These are phyloP conservation scores for Hemisphaericaspora subhashii DNA, from an alignment of 1,139 yeast species.

Conservation along the genomic window DNA sequence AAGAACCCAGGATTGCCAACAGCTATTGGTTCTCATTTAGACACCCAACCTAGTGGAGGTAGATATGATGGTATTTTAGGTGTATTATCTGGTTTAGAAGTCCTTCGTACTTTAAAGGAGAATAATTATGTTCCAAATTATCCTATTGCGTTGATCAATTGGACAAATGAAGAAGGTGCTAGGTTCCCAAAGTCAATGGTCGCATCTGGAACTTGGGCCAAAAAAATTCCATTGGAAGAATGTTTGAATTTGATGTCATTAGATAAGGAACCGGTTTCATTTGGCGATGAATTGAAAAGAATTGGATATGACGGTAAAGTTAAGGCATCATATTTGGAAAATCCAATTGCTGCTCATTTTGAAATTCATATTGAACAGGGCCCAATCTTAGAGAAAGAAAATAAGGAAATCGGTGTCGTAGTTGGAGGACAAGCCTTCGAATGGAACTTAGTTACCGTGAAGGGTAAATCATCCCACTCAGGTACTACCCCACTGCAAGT, in stretches of 20 bases:
- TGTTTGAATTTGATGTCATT: conserved; percentile 54
- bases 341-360: conserved; percentile 67
- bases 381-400: conserved; percentile 58
- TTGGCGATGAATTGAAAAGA: conserved; percentile 54
- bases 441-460: conserved; percentile 57
- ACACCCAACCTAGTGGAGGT: conserved; percentile 81
- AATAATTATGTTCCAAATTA: conserved; percentile 57
- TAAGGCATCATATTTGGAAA: conserved; percentile 46
- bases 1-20: conserved; percentile 52
- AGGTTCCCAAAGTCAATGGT: conserved; percentile 67
- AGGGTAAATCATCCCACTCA: conserved; percentile 67
- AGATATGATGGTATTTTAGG: conserved; percentile 73
- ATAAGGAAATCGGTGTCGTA: conserved; percentile 62
- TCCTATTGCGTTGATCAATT: conserved; percentile 63
- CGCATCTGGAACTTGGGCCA: conserved; percentile 71
- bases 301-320: conserved; percentile 61
- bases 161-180: conserved; percentile 84
- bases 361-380: conserved; percentile 80
- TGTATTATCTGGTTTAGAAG: conserved; percentile 66
- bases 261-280: conserved; percentile 51
- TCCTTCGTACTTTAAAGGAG: conserved; percentile 62
- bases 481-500: conserved; percentile 72
- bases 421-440: conserved; percentile 66
- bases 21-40: conserved; percentile 72
- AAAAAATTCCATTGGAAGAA: conserved; percentile 42